Conservation (phyloP, 2,329 filamentous ascomycete genomes). For the Pseudogymnoascus sp. region DNA sequence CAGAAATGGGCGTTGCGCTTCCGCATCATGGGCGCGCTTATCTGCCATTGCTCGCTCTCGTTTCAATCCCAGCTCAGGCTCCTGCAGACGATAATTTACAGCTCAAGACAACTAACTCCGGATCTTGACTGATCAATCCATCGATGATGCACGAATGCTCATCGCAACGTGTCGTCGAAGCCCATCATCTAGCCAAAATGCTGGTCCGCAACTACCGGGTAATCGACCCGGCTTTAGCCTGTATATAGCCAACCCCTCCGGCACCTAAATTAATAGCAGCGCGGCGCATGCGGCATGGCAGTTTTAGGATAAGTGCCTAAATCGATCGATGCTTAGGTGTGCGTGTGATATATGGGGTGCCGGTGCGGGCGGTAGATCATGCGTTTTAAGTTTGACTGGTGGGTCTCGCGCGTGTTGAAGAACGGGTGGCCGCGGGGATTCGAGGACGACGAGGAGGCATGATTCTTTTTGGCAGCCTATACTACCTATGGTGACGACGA, state of each 20-base stretch:
- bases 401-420: neutral
- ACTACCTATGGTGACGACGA: neutral
- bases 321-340: neutral
- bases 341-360: neutral
- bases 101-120: neutral
- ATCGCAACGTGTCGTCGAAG: neutral
- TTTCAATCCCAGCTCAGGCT: neutral
- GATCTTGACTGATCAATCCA: neutral
- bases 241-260: conserved; percentile 1
- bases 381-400: neutral
- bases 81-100: neutral
- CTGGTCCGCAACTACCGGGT: conserved; percentile 1
- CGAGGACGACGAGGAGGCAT: neutral
- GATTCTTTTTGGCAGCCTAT: neutral
- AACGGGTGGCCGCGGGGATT: neutral
- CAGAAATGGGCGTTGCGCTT: conserved; percentile 1
- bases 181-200: neutral
- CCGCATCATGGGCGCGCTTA: neutral
- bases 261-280: neutral
- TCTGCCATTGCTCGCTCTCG: neutral
- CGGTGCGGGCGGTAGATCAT: neutral
- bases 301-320: neutral
- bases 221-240: neutral
- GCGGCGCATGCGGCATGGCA: neutral
- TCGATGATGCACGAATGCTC: neutral